phyloP scores from a whole-genome alignment of 2,329 filamentous ascomycete genomes.

The Aspergillus novofumigatus region DNA sequence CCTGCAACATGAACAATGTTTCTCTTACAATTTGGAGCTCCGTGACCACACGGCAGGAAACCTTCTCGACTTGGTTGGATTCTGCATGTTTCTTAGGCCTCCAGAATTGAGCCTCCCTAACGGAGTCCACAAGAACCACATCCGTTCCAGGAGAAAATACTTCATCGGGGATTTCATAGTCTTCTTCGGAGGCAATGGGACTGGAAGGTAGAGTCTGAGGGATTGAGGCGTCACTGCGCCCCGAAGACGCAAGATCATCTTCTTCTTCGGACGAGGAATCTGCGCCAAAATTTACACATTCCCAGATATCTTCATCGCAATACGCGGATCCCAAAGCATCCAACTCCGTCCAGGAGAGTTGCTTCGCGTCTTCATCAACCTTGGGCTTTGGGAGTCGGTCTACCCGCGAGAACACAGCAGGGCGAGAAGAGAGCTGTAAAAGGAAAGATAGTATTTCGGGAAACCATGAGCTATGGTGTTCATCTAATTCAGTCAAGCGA shows the following conservation, averaged over 20 bases:
- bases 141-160: constrained; percentile 30
- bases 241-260: constrained; percentile 29
- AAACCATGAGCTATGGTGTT: constrained; percentile 58
- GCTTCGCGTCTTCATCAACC: constrained; percentile 43
- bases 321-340: constrained; percentile 70
- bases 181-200: constrained; percentile 24
- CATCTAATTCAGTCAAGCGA: constrained; percentile 58
- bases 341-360: constrained; percentile 75
- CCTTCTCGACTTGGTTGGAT: constrained; percentile 11
- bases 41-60: constrained; percentile 46
- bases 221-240: constrained; percentile 29
- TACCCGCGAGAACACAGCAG: constrained; percentile 65
- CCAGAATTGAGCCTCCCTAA: constrained; percentile 50
- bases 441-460: constrained; percentile 78
- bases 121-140: constrained; percentile 31
- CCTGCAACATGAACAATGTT: constrained; percentile 78
- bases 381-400: constrained; percentile 58
- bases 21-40: constrained; percentile 75
- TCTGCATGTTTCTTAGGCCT: constrained; percentile 21
- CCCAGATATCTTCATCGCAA: constrained; percentile 40
- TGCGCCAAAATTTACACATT: constrained; percentile 36
- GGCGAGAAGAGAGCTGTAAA: constrained; percentile 75
- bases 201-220: constrained; percentile 25
- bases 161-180: constrained; percentile 32
- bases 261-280: constrained; percentile 30